A percentile compares a stretch with the other conserved stretches of the same genome.
phyloP scores from a whole-genome alignment of 805 yeast species.

The Ogataea methanolica region DNA sequence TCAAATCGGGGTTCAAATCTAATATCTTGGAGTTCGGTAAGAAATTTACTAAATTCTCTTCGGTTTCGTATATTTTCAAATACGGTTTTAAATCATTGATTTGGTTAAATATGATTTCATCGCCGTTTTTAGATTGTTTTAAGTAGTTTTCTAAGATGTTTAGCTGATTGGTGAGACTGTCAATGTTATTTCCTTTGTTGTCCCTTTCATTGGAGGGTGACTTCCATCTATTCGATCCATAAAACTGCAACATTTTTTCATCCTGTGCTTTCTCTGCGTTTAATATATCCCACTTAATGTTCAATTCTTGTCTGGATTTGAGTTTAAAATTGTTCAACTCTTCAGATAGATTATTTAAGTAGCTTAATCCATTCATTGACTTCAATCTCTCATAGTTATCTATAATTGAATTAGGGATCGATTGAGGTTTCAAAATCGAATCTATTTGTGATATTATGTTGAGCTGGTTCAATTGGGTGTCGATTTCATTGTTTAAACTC shows the following conservation, averaged over 20 bases:
- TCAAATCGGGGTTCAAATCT: conserved; percentile 31
- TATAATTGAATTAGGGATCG: conserved; percentile 53
- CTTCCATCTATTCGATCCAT: conserved; percentile 54
- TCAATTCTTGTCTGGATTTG: conserved; percentile 38
- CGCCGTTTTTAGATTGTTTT: conserved; percentile 57
- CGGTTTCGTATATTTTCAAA: conserved; percentile 35
- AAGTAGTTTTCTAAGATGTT: conserved; percentile 45
- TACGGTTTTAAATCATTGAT: conserved; percentile 44
- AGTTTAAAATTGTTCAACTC: conserved; percentile 42
- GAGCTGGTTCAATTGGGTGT: conserved; percentile 39
- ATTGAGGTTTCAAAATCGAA: conserved; percentile 50
- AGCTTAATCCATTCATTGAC: conserved; percentile 46
- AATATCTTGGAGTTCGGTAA: conserved; percentile 39
- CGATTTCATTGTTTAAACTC: conserved; percentile 41
- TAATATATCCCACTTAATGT: conserved; percentile 43
- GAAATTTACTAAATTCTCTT: conserved; percentile 27
- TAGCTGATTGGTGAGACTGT: conserved; percentile 35
- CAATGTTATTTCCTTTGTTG: neutral
- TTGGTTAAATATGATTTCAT: conserved; percentile 43
- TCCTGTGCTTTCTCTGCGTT: conserved; percentile 54
- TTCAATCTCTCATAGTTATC: conserved; percentile 52
- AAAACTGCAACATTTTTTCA: conserved; percentile 40
- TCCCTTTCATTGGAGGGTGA: neutral
- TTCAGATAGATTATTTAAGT: conserved; percentile 36
- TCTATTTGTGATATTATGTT: conserved; percentile 64